A percentile compares a stretch with the other conserved stretches of the same genome.
These are phyloP conservation scores for Chlorella variabilis DNA, from an alignment of 163 green algal species.

Conservation along the genomic window DNA sequence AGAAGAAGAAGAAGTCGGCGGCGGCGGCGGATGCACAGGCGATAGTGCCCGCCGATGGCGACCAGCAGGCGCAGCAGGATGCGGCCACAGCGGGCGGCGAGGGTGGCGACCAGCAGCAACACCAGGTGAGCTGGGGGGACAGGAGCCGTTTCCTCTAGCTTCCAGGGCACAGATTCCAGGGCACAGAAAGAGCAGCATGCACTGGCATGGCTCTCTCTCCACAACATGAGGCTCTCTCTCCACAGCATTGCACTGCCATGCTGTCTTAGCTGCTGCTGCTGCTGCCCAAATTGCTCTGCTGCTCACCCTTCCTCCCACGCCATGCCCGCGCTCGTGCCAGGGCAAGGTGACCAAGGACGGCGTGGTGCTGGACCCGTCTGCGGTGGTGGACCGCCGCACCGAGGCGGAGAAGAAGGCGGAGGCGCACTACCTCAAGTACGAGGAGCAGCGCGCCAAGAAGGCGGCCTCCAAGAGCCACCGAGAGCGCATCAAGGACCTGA, in stretches of 20 bases:
- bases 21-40: conserved; percentile 11
- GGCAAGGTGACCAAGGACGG: conserved; percentile 55
- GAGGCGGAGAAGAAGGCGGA: conserved; percentile 90
- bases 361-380: conserved; percentile 46
- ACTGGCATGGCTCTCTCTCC: too few species aligned
- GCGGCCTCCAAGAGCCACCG: conserved; percentile 78
- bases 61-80: background rate
- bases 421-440: conserved; percentile 70
- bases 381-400: conserved; percentile 80
- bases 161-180: too few species aligned
- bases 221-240: too few species aligned
- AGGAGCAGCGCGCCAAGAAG: conserved; percentile 80
- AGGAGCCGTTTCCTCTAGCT: too few species aligned
- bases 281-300: too few species aligned
- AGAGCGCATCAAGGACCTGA: conserved; percentile 51
- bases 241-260: too few species aligned
- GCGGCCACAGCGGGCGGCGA: background rate
- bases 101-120: conserved; percentile 9
- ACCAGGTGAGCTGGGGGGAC: conserved; percentile 1
- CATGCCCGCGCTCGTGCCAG: too few species aligned
- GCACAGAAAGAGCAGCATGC: too few species aligned
- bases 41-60: background rate
- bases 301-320: too few species aligned
- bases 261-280: too few species aligned
- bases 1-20: conserved; percentile 80